Conservation (phyloP, 1,284 basidiomycete species). For the Apiotrichum gamsii region DNA sequence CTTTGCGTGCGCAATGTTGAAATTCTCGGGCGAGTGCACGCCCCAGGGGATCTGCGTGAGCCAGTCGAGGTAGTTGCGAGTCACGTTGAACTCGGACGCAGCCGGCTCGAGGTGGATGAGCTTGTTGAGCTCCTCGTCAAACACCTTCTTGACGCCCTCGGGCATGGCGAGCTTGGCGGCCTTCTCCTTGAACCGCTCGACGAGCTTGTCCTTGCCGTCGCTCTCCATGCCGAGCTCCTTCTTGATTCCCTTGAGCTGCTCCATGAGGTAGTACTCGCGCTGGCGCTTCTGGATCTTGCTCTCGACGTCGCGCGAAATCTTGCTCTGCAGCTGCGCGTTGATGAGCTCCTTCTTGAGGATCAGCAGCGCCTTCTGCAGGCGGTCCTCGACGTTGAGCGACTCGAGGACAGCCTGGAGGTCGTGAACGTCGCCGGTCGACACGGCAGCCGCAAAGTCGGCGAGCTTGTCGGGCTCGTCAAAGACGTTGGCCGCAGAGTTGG, state of each 20-base stretch:
- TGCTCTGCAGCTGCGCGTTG: conserved; percentile 91
- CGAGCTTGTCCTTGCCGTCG: conserved; percentile 95
- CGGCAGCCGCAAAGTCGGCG: conserved; percentile 95
- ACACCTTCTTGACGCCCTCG: conserved; percentile 82
- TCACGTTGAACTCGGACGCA: conserved; percentile 93
- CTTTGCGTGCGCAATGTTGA: conserved; percentile 76
- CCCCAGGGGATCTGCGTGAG: conserved; percentile 97
- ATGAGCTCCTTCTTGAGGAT: conserved; percentile 98
- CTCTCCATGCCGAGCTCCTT: conserved; percentile 89
- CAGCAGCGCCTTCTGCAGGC: conserved; percentile 80
- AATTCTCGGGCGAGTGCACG: conserved; percentile 88
- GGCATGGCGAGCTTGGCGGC: conserved; percentile 87
- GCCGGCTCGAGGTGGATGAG: conserved; percentile 84
- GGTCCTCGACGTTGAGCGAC: conserved; percentile 76
- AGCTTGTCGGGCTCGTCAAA: conserved; percentile 98
- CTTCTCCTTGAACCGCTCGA: conserved; percentile 92
- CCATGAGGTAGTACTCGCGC: conserved; percentile 96
- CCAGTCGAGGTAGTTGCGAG: conserved; percentile 93
- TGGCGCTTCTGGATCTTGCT: conserved; percentile 95
- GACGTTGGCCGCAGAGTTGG: conserved; percentile 91
- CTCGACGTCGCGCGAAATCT: conserved; percentile 91
- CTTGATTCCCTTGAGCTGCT: conserved; percentile 98
- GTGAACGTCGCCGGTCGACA: conserved; percentile 80
- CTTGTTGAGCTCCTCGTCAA: conserved; percentile 94
- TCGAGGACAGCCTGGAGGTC: conserved; percentile 94